Conservation (phyloP, 345 rosid genomes). For the Bruguiera gymnorhiza region DNA sequence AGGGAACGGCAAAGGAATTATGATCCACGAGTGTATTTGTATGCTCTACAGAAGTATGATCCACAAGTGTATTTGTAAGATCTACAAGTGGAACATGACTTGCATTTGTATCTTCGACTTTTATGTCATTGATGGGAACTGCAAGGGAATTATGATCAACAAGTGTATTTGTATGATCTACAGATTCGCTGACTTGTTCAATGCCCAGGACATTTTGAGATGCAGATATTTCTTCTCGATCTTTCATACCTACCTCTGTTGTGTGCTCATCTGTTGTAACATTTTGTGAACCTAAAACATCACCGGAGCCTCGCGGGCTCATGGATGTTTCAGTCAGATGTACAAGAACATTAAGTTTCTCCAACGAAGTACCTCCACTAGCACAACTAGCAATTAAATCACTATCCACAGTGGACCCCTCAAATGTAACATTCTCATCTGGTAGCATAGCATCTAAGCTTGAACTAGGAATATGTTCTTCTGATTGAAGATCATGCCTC, state of each 20-base stretch:
- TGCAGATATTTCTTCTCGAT: constrained; percentile 17
- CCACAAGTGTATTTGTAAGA: too few relatives aligned
- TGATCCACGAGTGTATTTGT: constrained; percentile 16
- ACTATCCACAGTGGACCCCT: constrained; percentile 18
- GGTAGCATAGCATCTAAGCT: constrained; percentile 24
- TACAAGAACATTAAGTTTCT: constrained; percentile 11
- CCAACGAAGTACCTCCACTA: constrained; percentile 2
- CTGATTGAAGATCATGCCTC: constrained; percentile 19
- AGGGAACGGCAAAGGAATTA: constrained; percentile 6
- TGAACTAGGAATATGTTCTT: constrained; percentile 19
- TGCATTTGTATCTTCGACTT: constrained; percentile 1
- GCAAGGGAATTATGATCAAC: constrained; percentile 21
- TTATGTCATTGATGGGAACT: not conserved
- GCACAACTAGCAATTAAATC: constrained; percentile 4
- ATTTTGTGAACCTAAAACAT: constrained; percentile 17
- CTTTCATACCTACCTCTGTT: constrained; percentile 17
- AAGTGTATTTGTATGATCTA: constrained; percentile 12
- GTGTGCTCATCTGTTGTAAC: constrained; percentile 9
- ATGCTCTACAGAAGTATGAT: constrained; percentile 16
- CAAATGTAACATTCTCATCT: constrained; percentile 22
- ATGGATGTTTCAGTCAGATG: constrained; percentile 18
- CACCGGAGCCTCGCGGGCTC: constrained; percentile 19
- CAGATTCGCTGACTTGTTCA: constrained; percentile 28
- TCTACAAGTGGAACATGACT: constrained; percentile 10
- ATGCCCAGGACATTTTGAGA: constrained; percentile 23